Base-by-base conservation (phyloP, 768 basidiomycete species). In the Pleurotus sapidus region DNA sequence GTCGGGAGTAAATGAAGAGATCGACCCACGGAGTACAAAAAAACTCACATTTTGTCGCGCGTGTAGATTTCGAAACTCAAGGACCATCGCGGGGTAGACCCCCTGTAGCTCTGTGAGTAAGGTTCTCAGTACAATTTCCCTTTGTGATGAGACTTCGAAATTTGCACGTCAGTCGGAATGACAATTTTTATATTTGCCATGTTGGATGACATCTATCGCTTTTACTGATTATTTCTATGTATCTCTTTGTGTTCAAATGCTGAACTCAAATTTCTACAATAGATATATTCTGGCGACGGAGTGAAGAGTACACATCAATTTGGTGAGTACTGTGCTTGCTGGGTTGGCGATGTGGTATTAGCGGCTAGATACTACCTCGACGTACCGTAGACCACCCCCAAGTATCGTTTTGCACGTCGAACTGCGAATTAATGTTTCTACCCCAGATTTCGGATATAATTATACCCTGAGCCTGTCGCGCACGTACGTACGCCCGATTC, bases 101-200 rank as follows among this genome's bases (percentile, higher is more conserved):
- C 30, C 11, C 30, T 34, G 30, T 34, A 34, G 9, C 8, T 74
- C 77, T 69, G 75, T 72, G 77, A 78, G 64, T 61, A 60, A 18
- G 37, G 23, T 49, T 56, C 55, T 66, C 60, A 64, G 62, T 60
- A 20, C 62, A 34, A 58, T 37, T 60, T 58, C 56, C 51, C 61
- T 58, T 61, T 61, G 61, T 65, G 67, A 68, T 51, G 30, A 46
- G 60, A 42, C 37, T 42, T 42, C 58, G 68, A 73, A 68, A 74
- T 84, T 84, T 84, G 83, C 83, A 84, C 81, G 83, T 84, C 83
- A 84, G 83, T 82, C 81, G 53, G 78, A 82, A 66, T 65, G 61
- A 60, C 59, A 53, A 61, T 61, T 65, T 67, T 63, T 51, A 57
- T 59, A 63, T 65, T 59, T 61, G 64, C 56, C 63, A 64, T 61